Conservation (phyloP, 1,284 basidiomycete species). For the Pterulicium gracile region DNA sequence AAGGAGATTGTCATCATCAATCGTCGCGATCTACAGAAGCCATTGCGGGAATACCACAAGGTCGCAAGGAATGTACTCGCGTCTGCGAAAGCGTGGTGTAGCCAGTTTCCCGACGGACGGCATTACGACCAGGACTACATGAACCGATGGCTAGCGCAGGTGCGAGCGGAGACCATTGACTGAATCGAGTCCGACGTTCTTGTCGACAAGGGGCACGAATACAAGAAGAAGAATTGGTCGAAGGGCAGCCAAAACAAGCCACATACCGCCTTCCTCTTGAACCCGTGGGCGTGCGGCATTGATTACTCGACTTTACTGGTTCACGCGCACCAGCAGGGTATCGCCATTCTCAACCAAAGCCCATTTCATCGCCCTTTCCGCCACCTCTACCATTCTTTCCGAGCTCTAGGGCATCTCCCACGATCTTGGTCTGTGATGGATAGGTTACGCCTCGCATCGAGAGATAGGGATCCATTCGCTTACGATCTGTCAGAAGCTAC, state of each 20-base stretch:
- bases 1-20: constrained; percentile 8
- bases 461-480: too few species aligned
- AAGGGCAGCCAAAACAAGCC: neutral
- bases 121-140: neutral
- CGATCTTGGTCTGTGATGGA: neutral
- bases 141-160: neutral
- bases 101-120: neutral
- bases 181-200: neutral
- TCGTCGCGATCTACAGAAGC: constrained; percentile 1
- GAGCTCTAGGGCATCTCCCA: neutral
- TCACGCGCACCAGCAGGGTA: neutral
- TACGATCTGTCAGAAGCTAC: too few species aligned
- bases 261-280: neutral
- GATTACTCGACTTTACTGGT: neutral
- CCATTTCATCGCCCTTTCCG: too few species aligned
- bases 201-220: neutral
- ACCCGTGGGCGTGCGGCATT: constrained; percentile 3
- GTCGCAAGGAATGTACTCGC: neutral
- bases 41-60: neutral
- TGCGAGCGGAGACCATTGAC: neutral
- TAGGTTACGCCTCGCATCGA: too few species aligned
- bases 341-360: constrained; percentile 1
- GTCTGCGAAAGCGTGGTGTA: neutral
- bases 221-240: neutral
- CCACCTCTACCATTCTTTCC: neutral